Base-by-base conservation (phyloP, 169 alveolate genomes). In the Theileria sp. region DNA sequence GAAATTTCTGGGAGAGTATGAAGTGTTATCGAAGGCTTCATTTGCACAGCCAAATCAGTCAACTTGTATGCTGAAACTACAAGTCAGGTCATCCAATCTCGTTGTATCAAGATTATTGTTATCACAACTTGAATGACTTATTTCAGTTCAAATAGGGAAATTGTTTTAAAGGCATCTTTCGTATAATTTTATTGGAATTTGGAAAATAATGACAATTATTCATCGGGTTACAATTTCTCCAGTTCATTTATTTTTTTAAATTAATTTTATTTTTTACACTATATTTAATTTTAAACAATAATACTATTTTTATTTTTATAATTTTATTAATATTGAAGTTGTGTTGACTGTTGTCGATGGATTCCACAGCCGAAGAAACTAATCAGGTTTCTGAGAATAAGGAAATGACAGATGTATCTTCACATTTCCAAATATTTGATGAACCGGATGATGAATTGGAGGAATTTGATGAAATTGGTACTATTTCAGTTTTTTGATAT, bases 361-460 rank as follows among this genome's bases (percentile, higher is more conserved):
- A 69, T 28, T 19, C 60, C 25, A 15, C 77, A 17, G 77, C 13
- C 9, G 25, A 6, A 44, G 77, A 69, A 5, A 23, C 30, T 13
- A 44, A 13, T 75, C 56, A 83, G 28, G 15, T 54, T 54, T 25
- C 56, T 3, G 79, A 68, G 15, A 70, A 74, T 34, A 71, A 66
- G n/a, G 86, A 77, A 13, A 74, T 58, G 60, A 56, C 79, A 19
- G 87, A 83, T 8, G 58, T 77, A 73, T 38, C 65, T 23, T 38
- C 79, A 6, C 87, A 85, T 69, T 71, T 78, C 76, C 83, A 85
- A 49, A 34, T 85, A 23, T 85, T 85, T 66, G 87, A 78, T 68
- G 91, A 85, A 26, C 87, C 91, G 0, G 91, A 85, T 54, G 87
- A 85, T 32, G 91, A 85, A 56, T 79, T 85, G 44, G 91, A 85